Percentiles rank a stretch among this genome's conserved stretches.
Evolutionary conservation across 225 moss, liverwort and hornwort genomes (phyloP).

Genomic region (Pseudisothecium myosuroides): DNA sequence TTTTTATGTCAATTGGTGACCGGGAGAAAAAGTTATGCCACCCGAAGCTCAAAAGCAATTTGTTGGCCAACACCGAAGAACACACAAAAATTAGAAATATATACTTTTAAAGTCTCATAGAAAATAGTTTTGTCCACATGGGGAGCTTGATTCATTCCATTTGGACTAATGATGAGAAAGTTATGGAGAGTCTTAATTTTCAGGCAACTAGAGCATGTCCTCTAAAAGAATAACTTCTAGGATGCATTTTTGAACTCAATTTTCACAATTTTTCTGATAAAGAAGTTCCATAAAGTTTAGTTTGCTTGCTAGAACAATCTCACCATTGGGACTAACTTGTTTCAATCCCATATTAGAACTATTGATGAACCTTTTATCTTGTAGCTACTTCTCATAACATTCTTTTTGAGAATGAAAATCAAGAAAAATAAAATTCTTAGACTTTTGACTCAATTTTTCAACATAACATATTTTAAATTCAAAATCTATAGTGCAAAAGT

Average conservation of each 20-base stretch:
- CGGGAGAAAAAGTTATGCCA: background rate
- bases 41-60: background rate
- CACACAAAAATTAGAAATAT: no score
- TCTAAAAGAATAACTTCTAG: background rate
- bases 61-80: fast-evolving
- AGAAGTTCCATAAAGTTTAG: background rate
- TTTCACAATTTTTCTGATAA: background rate
- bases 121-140: background rate
- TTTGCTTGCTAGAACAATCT: background rate
- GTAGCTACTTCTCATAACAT: background rate
- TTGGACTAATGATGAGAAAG: background rate
- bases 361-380: background rate
- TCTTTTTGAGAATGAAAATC: background rate
- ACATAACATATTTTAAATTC: background rate
- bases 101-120: no score
- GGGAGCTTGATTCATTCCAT: background rate
- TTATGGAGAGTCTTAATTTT: background rate
- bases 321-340: fast-evolving
- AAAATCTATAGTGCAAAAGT: background rate
- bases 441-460: background rate
- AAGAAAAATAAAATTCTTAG: background rate
- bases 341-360: background rate
- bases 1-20: background rate
- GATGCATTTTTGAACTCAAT: background rate
- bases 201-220: fast-evolving